A percentile compares a stretch with the other conserved stretches of the same genome.
phyloP scores from a whole-genome alignment of 169 alveolate genomes.

The Perkinsus chesapeaki region DNA sequence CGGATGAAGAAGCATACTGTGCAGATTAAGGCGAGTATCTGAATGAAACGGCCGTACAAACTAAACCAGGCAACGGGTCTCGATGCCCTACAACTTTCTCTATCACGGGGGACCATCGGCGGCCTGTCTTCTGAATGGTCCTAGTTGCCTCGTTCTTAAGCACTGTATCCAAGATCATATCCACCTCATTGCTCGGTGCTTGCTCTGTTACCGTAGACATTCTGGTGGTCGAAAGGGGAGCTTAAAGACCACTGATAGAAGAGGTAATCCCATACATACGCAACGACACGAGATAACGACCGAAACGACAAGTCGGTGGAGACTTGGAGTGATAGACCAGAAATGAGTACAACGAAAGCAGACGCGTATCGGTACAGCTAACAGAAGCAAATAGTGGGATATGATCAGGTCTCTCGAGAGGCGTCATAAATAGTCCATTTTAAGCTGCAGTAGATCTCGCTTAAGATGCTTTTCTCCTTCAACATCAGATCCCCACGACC shows the following conservation, averaged over 20 bases:
- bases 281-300: too few relatives aligned
- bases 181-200: neutral
- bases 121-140: neutral
- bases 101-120: neutral
- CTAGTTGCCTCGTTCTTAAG: neutral
- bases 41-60: neutral
- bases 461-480: neutral
- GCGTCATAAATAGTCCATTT: neutral
- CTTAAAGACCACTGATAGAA: neutral
- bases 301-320: too few relatives aligned
- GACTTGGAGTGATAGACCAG: too few relatives aligned
- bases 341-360: too few relatives aligned
- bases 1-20: slow-evolving; percentile 72
- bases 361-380: too few relatives aligned
- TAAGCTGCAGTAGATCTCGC: neutral
- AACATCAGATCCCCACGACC: neutral
- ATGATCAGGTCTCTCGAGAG: too few relatives aligned
- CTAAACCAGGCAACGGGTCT: neutral
- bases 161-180: neutral
- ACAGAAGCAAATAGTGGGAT: too few relatives aligned
- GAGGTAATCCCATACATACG: too few relatives aligned
- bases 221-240: neutral
- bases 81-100: neutral
- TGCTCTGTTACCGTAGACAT: neutral
- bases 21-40: slow-evolving; percentile 36